phyloP scores from a whole-genome alignment of 2,329 filamentous ascomycete species.

The Elsinoe fawcettii region DNA sequence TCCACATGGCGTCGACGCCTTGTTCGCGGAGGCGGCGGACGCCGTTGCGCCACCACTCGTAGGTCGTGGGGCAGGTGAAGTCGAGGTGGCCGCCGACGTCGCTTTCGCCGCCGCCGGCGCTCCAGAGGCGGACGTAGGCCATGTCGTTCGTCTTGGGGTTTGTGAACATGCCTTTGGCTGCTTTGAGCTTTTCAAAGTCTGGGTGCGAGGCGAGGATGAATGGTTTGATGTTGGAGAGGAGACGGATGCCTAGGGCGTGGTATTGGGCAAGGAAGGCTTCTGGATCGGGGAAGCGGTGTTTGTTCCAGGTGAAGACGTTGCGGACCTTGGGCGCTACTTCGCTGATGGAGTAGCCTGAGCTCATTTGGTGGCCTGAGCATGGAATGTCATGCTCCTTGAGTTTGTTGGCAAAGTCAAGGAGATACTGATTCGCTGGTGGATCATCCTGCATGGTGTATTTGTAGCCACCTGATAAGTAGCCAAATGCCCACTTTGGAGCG shows the following conservation, averaged over 20 bases:
- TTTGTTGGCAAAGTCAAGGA: conserved; percentile 55
- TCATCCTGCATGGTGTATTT: conserved; percentile 53
- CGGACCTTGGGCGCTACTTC: conserved; percentile 60
- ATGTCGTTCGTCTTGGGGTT: conserved; percentile 43
- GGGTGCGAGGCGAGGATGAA: conserved; percentile 62
- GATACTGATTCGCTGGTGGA: conserved; percentile 47
- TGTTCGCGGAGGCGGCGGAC: conserved; percentile 53
- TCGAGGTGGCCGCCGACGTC: conserved; percentile 65
- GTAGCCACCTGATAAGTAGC: conserved; percentile 62
- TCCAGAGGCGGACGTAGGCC: conserved; percentile 60
- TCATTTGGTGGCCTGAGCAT: conserved; percentile 65
- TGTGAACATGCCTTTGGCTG: conserved; percentile 54
- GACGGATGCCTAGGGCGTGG: conserved; percentile 56
- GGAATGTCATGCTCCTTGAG: conserved; percentile 59
- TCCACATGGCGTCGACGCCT: conserved; percentile 69
- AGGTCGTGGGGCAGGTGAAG: conserved; percentile 60
- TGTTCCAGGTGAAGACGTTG: conserved; percentile 66
- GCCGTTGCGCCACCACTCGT: conserved; percentile 64
- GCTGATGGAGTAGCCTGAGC: conserved; percentile 62
- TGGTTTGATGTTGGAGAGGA: conserved; percentile 66
- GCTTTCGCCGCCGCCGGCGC: conserved; percentile 61
- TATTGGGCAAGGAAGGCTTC: conserved; percentile 55
- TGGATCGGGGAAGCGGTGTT: conserved; percentile 61
- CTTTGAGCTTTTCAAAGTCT: conserved; percentile 54
- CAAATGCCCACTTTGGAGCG: conserved; percentile 64